Base-by-base conservation (phyloP, 257 asterid species). In the Solanum medicagineum region DNA sequence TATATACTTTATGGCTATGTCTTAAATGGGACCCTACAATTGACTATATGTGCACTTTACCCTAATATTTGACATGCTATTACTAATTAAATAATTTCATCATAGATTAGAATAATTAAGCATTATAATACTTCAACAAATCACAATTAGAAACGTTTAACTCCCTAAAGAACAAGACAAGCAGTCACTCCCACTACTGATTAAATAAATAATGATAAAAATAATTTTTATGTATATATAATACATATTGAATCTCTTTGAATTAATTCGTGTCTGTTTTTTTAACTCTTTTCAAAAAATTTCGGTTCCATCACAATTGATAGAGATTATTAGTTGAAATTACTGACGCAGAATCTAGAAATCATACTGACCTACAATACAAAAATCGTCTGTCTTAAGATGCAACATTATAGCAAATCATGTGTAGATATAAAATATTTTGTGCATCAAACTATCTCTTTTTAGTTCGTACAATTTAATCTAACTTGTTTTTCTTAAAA, bases 91-190 rank as follows among this genome's bases (percentile, higher is more conserved):
- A 2, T 32, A 2, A 32, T 32, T 32, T 32, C 36, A 32, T 32
- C 36, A 32, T 32, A 32, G 36, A 32, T 32, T 59, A 49, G 45
- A 75, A 75, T 15, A 49, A 49, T 49, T 14, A 75, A 75, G 1
- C 82, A 75, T 75, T 75, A 49, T 49, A 75, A 75, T 24, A 29
- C 24, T 49, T 24, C 62, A 49, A 24, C 24, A 8, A 75, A 49
- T 75, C 82, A 75, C 2, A 75, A 75, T 24, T 51, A 75, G 82
- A 75, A 75, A 75, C 82, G 82, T 49, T 65, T 2, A 24, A 75
- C 16, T 75, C 15, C 49, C n/a, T 14, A 49, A 24, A 24, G 82
- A 49, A 49, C 6, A 49, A 75, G 82, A 0, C 45, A 15, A 75
- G 82, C 62, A 20, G 62, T 75, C 82, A 75, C 62, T 14, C 7